These are phyloP conservation scores for Fusarium cyanostomum DNA, from an alignment of 2,329 filamentous ascomycete species.

Conservation along the genomic window DNA sequence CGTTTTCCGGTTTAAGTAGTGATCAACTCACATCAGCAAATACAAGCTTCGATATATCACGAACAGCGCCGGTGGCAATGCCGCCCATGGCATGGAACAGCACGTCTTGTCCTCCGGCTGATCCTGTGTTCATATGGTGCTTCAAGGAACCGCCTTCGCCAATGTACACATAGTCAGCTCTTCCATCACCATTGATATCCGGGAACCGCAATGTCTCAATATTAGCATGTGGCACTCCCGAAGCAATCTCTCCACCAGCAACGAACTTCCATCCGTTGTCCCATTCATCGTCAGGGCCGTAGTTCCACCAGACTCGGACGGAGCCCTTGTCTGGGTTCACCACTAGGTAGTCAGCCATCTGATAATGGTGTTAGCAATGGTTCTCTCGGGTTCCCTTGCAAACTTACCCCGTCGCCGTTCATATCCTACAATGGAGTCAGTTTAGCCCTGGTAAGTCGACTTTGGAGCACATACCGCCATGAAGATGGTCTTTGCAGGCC, in stretches of 20 bases:
- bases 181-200: conserved; percentile 42
- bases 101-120: neutral
- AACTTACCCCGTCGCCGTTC: conserved; percentile 7
- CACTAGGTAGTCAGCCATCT: conserved; percentile 4
- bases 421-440: neutral
- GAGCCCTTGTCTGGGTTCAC: conserved; percentile 3
- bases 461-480: neutral
- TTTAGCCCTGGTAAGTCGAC: neutral
- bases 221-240: conserved; percentile 38
- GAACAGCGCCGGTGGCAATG: neutral
- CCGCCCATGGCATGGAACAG: conserved; percentile 2
- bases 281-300: neutral
- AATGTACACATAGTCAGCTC: conserved; percentile 40
- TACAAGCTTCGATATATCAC: neutral
- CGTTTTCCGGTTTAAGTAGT: neutral
- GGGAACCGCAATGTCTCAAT: conserved; percentile 35
- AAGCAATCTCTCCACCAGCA: conserved; percentile 36
- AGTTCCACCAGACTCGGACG: conserved; percentile 10
- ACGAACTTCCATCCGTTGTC: conserved; percentile 16
- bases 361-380: neutral
- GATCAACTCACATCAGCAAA: conserved; percentile 12
- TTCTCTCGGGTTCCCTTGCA: too few species aligned
- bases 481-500: conserved; percentile 2
- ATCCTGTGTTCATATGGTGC: conserved; percentile 34
- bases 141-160: conserved; percentile 33